A percentile compares a stretch with the other conserved stretches of the same genome.
Conservation (phyloP, 345 rosid genomes). For the Brassica rapa region DNA sequence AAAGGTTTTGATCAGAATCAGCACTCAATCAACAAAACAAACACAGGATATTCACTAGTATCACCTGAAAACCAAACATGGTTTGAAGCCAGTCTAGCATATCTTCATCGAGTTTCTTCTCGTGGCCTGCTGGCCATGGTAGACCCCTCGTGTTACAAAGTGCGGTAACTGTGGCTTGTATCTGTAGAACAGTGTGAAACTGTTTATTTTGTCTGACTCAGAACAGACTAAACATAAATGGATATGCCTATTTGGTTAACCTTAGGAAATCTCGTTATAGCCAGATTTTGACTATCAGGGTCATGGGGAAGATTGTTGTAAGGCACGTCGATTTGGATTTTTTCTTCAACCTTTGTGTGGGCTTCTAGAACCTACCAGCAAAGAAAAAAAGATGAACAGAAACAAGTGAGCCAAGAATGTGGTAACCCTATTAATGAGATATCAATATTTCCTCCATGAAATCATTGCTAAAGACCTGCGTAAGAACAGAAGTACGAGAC, state of each 20-base stretch:
- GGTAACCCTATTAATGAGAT: constrained; percentile 2
- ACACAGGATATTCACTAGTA: constrained; percentile 13
- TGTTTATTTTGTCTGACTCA: neutral
- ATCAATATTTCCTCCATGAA: constrained; percentile 9
- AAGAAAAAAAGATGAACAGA: constrained; percentile 31
- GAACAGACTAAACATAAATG: neutral
- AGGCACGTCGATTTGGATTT: constrained; percentile 58
- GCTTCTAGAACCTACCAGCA: constrained; percentile 57
- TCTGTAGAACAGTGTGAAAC: constrained; percentile 20
- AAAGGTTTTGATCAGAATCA: constrained; percentile 21
- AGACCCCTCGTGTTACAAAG: constrained; percentile 51
- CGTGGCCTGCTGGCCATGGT: constrained; percentile 50
- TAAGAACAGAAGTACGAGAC: neutral
- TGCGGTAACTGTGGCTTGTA: constrained; percentile 46
- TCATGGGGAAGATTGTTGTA: constrained; percentile 76
- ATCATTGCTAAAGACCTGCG: neutral
- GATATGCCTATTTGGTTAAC: constrained; percentile 25
- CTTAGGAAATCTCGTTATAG: constrained; percentile 72
- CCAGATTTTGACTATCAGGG: constrained; percentile 68
- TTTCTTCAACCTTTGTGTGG: constrained; percentile 62
- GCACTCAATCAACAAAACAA: neutral
- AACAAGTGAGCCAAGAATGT: constrained; percentile 21
- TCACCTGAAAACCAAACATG: constrained; percentile 75
- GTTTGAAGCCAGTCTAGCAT: constrained; percentile 65
- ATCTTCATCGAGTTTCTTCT: constrained; percentile 52